Conservation (phyloP, 2,329 filamentous ascomycete genomes). For the Neobulgaria alba region DNA sequence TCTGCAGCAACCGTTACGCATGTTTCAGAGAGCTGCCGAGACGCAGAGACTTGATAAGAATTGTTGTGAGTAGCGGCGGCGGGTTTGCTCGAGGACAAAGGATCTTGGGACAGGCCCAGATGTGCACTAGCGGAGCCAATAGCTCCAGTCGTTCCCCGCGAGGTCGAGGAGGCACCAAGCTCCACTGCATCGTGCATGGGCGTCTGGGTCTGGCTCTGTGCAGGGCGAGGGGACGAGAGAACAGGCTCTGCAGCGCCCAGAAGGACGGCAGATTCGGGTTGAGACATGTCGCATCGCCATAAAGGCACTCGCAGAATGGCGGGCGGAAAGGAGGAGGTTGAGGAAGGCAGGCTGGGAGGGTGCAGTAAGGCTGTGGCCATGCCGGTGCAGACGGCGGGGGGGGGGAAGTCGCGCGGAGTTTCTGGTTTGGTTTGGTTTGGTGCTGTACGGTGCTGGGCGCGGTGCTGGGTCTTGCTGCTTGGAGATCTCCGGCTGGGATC, state of each 20-base stretch:
- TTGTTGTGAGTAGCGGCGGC: background rate
- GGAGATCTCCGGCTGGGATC: too few species aligned
- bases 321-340: background rate
- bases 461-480: too few species aligned
- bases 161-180: background rate
- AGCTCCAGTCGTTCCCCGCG: constrained; percentile 6
- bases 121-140: constrained; percentile 4
- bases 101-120: constrained; percentile 10
- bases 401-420: background rate
- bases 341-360: background rate
- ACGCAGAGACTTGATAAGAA: background rate
- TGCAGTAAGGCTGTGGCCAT: background rate
- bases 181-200: constrained; percentile 1
- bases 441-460: background rate
- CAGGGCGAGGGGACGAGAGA: constrained; percentile 3
- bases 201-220: constrained; percentile 11
- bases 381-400: background rate
- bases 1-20: background rate
- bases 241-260: constrained; percentile 9
- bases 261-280: constrained; percentile 10
- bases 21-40: background rate
- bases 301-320: background rate
- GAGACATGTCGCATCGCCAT: constrained; percentile 20
- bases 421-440: background rate
- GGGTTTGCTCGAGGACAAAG: background rate